Base-by-base conservation (phyloP, 1,139 yeast genomes). In the Zygotorulaspora mrakii region DNA sequence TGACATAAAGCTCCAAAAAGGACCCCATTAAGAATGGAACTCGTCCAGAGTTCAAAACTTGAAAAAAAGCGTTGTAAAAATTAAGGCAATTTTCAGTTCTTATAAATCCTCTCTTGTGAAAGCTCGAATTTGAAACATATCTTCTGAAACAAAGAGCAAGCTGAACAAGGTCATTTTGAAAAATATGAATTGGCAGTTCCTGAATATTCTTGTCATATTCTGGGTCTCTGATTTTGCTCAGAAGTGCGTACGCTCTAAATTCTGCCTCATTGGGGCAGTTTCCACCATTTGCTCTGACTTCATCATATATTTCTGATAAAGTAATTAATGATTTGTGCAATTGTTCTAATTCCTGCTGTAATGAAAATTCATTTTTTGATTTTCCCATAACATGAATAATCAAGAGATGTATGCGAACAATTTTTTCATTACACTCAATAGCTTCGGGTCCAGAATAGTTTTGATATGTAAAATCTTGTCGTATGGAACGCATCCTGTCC, bases 401-500 rank as follows among this genome's bases (percentile, higher is more conserved):
- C 14, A 86, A 58, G 28, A 91, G 71, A 59, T 94, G 99, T 22
- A 89, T 82, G 39, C 99, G 67, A 2, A 89, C 96, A 53, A 94
- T 94, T 38, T 82, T 70, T 61, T 94, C 98, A 54, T 87, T 86
- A 64, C 98, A 91, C 49, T 83, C 94, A 9, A 91, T 76, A 0
- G 97, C 94, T 59, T 91, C 97, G 1, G 91, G 86, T 0, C 98
- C 98, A 36, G 81, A 82, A 53, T 82, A 89, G 57, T 91, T 91
- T 59, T 94, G 99, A 57, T 87, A 88, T 0, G 97, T 89, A 61
- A 94, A 94, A 61, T 94, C 99, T 62, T 94, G 97, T 55, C 99
- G 74, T 29, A 94, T 89, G 0, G 97, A 87, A 51, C 99, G 75
- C n/a, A 97, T 94, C 63, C 99, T 75, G 62, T 94, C 98, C 97